Evolutionary conservation across 2,329 filamentous ascomycete species (phyloP).

Genomic region (Xylariales sp.): DNA sequence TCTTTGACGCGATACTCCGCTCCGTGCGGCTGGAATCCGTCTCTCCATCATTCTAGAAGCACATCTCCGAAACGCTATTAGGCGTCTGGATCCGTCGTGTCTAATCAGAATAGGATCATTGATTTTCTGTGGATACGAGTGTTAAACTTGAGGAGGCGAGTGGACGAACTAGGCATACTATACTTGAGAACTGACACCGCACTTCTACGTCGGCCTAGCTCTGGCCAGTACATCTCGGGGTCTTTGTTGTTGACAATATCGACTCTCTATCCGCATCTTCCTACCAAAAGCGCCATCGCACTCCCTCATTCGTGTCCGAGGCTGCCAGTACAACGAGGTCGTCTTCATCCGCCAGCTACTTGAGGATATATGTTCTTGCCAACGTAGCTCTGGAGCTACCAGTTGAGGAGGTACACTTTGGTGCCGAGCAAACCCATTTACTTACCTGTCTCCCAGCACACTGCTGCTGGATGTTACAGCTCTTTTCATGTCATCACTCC

Average conservation of each 20-base stretch:
- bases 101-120: conserved; percentile 1
- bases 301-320: too few species aligned
- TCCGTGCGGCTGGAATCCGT: not conserved
- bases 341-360: too few species aligned
- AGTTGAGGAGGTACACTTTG: too few species aligned
- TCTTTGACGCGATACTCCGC: conserved; percentile 7
- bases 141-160: too few species aligned
- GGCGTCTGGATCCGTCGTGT: conserved; percentile 1
- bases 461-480: too few species aligned
- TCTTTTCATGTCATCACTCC: conserved; percentile 24
- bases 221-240: not conserved
- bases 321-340: too few species aligned
- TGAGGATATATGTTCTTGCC: too few species aligned
- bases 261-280: not conserved
- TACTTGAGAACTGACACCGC: not conserved
- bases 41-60: conserved; percentile 1
- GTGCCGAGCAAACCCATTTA: too few species aligned
- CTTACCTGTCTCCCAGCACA: too few species aligned
- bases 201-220: not conserved
- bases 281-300: too few species aligned
- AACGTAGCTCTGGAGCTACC: too few species aligned
- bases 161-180: too few species aligned
- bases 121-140: conserved; percentile 1
- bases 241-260: not conserved
- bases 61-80: conserved; percentile 6